Evolutionary conservation across 2,329 filamentous ascomycete species (phyloP).

Genomic region (Colletotrichum sublineola): DNA sequence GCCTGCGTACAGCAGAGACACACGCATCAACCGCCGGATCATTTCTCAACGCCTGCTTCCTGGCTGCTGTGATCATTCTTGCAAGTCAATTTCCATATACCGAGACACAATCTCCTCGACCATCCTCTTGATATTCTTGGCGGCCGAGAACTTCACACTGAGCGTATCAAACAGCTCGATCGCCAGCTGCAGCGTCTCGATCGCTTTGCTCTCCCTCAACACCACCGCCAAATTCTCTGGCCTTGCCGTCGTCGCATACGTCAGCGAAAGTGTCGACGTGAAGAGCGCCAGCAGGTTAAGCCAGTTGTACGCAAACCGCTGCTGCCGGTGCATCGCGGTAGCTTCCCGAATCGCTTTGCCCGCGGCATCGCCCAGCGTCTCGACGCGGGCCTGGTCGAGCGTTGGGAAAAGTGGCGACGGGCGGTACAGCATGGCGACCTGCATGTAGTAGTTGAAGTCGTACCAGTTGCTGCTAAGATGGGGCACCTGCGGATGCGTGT

Average conservation of each 20-base stretch:
- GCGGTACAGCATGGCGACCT: slow-evolving; percentile 59
- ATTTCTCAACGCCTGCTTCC: not conserved
- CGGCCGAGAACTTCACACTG: slow-evolving; percentile 49
- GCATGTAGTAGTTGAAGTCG: slow-evolving; percentile 62
- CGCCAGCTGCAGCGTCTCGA: slow-evolving; percentile 49
- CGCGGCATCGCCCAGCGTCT: slow-evolving; percentile 55
- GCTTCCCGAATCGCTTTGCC: slow-evolving; percentile 59
- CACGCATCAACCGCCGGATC: not conserved
- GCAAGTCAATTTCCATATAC: slow-evolving; percentile 43
- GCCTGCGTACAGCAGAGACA: not conserved
- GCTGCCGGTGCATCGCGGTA: slow-evolving; percentile 54
- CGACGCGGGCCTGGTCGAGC: slow-evolving; percentile 52
- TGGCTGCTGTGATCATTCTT: not conserved
- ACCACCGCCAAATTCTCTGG: slow-evolving; percentile 49
- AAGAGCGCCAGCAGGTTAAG: slow-evolving; percentile 57
- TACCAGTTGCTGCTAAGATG: slow-evolving; percentile 60
- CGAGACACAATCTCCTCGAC: slow-evolving; percentile 45
- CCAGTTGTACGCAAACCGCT: slow-evolving; percentile 58
- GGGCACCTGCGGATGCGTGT: slow-evolving; percentile 55
- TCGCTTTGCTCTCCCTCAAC: slow-evolving; percentile 47
- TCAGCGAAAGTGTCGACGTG: slow-evolving; percentile 57
- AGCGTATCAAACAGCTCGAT: slow-evolving; percentile 50
- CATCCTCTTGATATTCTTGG: slow-evolving; percentile 46
- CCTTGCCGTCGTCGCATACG: slow-evolving; percentile 58
- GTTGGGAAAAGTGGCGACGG: slow-evolving; percentile 58